A percentile compares a stretch with the other conserved stretches of the same genome.
These are phyloP conservation scores for Pythium monospermum DNA, from an alignment of 352 stramenopile genomes.

Conservation along the genomic window DNA sequence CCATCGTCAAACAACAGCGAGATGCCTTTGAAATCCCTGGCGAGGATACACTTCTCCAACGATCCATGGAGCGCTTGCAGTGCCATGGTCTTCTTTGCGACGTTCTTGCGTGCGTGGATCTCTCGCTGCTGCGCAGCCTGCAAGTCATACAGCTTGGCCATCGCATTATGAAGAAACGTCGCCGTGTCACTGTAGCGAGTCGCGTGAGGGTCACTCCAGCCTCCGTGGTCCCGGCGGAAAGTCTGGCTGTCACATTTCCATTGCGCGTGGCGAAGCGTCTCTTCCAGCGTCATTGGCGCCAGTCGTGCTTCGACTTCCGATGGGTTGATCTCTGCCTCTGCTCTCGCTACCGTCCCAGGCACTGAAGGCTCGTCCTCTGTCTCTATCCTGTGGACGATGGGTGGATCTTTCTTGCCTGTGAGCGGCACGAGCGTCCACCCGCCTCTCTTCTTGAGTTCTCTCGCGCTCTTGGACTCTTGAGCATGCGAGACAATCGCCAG, in stretches of 20 bases:
- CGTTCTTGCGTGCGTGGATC: slow-evolving; percentile 36
- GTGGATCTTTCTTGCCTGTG: neutral
- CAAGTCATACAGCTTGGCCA: slow-evolving; percentile 21
- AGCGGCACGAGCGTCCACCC: slow-evolving; percentile 55
- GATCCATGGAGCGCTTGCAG: slow-evolving; percentile 34
- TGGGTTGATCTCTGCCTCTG: neutral
- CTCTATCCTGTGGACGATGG: no score
- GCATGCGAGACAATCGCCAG: neutral
- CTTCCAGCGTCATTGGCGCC: slow-evolving; percentile 33
- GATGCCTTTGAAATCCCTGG: slow-evolving; percentile 33
- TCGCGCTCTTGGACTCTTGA: neutral
- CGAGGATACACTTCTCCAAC: slow-evolving; percentile 44
- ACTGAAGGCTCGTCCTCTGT: no score
- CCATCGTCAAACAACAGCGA: slow-evolving; percentile 44
- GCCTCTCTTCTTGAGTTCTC: slow-evolving; percentile 18
- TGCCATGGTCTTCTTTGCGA: slow-evolving; percentile 40
- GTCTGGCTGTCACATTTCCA: slow-evolving; percentile 35
- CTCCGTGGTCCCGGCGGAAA: slow-evolving; percentile 28
- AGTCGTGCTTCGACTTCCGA: slow-evolving; percentile 6
- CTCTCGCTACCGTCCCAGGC: no score
- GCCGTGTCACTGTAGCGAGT: slow-evolving; percentile 36
- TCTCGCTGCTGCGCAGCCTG: slow-evolving; percentile 25
- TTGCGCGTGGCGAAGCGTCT: slow-evolving; percentile 49
- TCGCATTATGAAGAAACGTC: slow-evolving; percentile 23
- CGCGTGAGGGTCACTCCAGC: slow-evolving; percentile 30